phyloP scores from a whole-genome alignment of 768 basidiomycete genomes.

The Kwoniella sp. region DNA sequence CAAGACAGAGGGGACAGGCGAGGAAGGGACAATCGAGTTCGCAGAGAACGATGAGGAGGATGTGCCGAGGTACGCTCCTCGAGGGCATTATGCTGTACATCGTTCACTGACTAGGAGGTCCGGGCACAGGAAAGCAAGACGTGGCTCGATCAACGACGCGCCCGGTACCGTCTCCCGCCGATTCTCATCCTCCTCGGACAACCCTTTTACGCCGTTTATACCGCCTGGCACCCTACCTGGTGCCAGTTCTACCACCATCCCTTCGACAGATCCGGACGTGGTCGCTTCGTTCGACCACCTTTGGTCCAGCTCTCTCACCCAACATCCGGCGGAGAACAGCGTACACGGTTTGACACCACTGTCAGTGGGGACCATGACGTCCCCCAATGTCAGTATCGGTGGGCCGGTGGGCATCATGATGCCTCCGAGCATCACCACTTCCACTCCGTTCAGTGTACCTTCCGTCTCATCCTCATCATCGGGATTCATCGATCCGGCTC shows the following conservation, averaged over 20 bases:
- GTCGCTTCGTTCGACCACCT: not conserved
- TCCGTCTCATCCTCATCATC: constrained; percentile 14
- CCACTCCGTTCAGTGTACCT: constrained; percentile 15
- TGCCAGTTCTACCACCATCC: not conserved
- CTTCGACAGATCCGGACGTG: not conserved
- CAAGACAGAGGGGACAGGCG: constrained; percentile 2
- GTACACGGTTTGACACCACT: too few relatives aligned
- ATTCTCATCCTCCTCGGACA: not conserved
- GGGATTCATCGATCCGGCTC: constrained; percentile 22
- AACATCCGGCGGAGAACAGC: too few relatives aligned
- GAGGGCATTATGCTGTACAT: too few relatives aligned
- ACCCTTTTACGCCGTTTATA: not conserved
- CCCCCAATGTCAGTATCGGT: constrained; percentile 4
- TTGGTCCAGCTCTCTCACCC: not conserved
- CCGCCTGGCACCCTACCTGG: not conserved
- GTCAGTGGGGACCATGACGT: too few relatives aligned
- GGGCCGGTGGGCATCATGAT: constrained; percentile 15
- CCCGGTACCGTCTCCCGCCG: not conserved
- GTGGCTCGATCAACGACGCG: not conserved
- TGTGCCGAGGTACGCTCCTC: too few relatives aligned
- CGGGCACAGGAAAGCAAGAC: not conserved
- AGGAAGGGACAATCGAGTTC: not conserved
- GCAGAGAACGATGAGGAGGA: not conserved
- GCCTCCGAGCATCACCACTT: constrained; percentile 5
- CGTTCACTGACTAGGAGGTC: too few relatives aligned